Base-by-base conservation (phyloP, 2,329 filamentous ascomycete species). In the Ascochyta koolunga region DNA sequence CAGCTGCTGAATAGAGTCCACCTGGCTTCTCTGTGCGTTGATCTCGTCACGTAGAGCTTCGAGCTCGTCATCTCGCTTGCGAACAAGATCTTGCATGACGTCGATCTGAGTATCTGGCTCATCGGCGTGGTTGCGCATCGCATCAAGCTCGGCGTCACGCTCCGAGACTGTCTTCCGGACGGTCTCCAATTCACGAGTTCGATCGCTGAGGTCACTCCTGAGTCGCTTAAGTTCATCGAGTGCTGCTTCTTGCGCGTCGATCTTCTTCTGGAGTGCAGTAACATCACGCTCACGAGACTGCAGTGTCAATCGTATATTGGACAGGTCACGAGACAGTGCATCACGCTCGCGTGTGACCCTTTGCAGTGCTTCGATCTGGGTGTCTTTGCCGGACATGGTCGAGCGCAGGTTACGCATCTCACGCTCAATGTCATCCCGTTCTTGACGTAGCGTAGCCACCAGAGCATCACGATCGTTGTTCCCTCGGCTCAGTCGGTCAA, bases 21-120 rank as follows among this genome's bases (percentile, higher is more conserved):
- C 59, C 33, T 73, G 63, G 21, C 64, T 58, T 32, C 69, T 65
- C 37, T 70, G 68, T 7, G 55, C 51, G 41, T 75, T 71, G 43
- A 75, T 59, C 9, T 71, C 79, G 21, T 80, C 76, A 27, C 82
- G 78, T 19, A 84, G 78, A 50, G 83, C 80, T 43, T 83, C 80
- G 2, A 88, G 77, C 50, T 86, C 80, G 38, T 72, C 61, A 24
- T 79, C 75, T 3, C 78, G 74, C 52, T 79, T 73, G 18, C 73
- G 72, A 31, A 79, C 74, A 27, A 80, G 66, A 35, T 70, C 68
- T 27, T 76, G 73, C 54, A 80, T 76, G 39, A 75, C 73, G 31
- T 77, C 73, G 11, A 77, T 61, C 36, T 76, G 72, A 2, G 75
- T 73, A 40, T 69, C 72, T 8, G 73, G 73, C 49, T 76, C 73